phyloP scores from a whole-genome alignment of 305 asterid species.

The Fraxinus baroniana region DNA sequence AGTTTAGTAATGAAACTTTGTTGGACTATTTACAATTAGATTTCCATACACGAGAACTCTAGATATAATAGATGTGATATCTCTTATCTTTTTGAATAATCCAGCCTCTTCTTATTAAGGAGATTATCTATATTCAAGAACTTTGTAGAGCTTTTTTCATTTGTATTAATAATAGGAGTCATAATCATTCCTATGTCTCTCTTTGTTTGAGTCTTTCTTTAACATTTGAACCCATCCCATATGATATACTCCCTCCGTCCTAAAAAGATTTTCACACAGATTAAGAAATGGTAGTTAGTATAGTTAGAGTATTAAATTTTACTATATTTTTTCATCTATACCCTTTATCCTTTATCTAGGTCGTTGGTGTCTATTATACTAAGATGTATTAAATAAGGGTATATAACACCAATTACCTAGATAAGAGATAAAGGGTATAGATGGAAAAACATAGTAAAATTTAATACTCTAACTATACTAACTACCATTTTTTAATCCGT shows the following conservation, averaged over 20 bases:
- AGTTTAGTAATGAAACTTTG: background rate
- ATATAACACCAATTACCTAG: too few relatives aligned
- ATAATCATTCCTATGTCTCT: background rate
- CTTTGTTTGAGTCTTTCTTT: conserved; percentile 13
- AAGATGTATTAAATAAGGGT: too few relatives aligned
- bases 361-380: too few relatives aligned
- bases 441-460: too few relatives aligned
- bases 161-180: conserved; percentile 6
- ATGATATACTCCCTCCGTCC: background rate
- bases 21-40: conserved; percentile 3
- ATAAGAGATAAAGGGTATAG: too few relatives aligned
- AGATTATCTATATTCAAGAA: conserved; percentile 2
- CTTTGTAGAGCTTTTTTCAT: conserved; percentile 1
- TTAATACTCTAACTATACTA: too few relatives aligned
- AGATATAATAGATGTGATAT: background rate
- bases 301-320: too few relatives aligned
- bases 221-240: conserved; percentile 15
- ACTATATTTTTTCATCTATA: too few relatives aligned
- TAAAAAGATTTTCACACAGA: too few relatives aligned
- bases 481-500: too few relatives aligned
- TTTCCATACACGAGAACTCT: background rate
- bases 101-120: conserved; percentile 5
- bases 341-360: too few relatives aligned
- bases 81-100: background rate
- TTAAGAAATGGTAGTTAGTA: too few relatives aligned